phyloP scores from a whole-genome alignment of 2,329 filamentous ascomycete species.

The Stemphylium lycopersici region DNA sequence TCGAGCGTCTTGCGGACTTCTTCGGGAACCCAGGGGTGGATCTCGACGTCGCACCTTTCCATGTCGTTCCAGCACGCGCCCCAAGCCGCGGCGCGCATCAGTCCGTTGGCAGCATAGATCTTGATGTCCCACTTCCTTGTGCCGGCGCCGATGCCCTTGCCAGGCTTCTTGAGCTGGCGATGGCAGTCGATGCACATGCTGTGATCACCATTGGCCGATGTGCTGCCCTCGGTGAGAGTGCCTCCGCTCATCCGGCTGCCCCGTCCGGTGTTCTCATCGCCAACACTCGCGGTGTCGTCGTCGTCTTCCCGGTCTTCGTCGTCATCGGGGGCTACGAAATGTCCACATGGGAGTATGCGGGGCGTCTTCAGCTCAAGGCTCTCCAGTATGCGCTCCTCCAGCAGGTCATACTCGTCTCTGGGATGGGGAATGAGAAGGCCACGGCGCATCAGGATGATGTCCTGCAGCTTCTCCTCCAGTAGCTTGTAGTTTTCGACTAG shows the following conservation, averaged over 20 bases:
- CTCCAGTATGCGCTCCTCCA: conserved; percentile 79
- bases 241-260: conserved; percentile 46
- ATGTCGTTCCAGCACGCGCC: conserved; percentile 94
- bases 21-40: conserved; percentile 73
- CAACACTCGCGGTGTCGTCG: conserved; percentile 43
- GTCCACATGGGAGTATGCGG: conserved; percentile 75
- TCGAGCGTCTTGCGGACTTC: conserved; percentile 66
- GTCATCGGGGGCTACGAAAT: conserved; percentile 63
- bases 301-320: conserved; percentile 50
- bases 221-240: conserved; percentile 42
- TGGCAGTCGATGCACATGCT: conserved; percentile 59
- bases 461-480: conserved; percentile 72
- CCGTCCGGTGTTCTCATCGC: conserved; percentile 39
- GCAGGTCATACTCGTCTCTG: conserved; percentile 77
- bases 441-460: conserved; percentile 71
- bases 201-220: conserved; percentile 32
- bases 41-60: conserved; percentile 96
- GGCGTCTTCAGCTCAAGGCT: conserved; percentile 74
- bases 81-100: conserved; percentile 94
- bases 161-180: conserved; percentile 45
- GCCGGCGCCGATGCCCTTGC: conserved; percentile 44
- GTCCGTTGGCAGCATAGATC: conserved; percentile 91
- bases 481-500: conserved; percentile 67
- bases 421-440: conserved; percentile 79
- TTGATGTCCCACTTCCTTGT: conserved; percentile 75